Evolutionary conservation across 192 early-diverging fungal species (phyloP).

Genomic region (Coemansia sp.): DNA sequence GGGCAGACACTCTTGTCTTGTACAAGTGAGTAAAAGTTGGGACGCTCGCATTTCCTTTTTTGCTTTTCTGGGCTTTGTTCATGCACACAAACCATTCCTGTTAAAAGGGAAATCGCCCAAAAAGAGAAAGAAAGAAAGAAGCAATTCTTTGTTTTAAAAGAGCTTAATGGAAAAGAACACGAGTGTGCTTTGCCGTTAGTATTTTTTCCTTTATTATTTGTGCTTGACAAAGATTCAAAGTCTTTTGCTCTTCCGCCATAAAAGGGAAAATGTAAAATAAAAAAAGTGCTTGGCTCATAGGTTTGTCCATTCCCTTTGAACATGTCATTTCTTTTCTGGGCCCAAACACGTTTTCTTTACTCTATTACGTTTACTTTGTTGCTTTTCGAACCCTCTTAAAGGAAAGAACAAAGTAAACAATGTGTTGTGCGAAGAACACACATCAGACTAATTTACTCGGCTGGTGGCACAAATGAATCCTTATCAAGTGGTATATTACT

Average conservation of each 20-base stretch:
- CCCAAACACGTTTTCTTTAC: not conserved
- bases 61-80: constrained; percentile 2
- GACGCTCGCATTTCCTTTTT: not conserved
- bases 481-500: not conserved
- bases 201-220: not conserved
- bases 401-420: not conserved
- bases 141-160: not conserved
- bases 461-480: not conserved
- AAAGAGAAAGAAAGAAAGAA: not conserved
- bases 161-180: not conserved
- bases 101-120: not conserved
- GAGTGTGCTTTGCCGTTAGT: not conserved
- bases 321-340: not conserved
- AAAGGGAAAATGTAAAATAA: too few species aligned
- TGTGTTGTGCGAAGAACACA: not conserved
- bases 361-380: not conserved
- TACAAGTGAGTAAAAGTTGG: not conserved
- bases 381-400: not conserved
- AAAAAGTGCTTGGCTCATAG: not conserved
- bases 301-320: not conserved
- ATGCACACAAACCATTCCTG: constrained; percentile 3
- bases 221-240: not conserved
- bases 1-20: not conserved
- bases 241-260: not conserved
- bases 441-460: not conserved